Evolutionary conservation across 2,329 filamentous ascomycete species (phyloP), one percentile per base, ranked within the genome.

Genomic region (Pseudopithomyces maydicus): DNA sequence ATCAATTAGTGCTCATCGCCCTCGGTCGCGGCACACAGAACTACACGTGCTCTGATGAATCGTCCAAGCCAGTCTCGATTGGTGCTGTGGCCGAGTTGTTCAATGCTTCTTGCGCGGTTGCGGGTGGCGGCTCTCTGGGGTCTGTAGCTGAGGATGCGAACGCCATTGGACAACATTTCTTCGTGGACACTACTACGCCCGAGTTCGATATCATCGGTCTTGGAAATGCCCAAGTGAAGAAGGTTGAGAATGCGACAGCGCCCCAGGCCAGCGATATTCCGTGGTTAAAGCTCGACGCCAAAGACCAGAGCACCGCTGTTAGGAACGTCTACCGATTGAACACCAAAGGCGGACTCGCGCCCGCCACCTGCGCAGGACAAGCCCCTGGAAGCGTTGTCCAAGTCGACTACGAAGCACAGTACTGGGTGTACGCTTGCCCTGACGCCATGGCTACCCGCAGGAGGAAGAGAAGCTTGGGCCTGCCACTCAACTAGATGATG

Each of bases 401-500:
- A 59, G 85, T 97, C n/a, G 81, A 91, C 68, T 97, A 98, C 77
- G 81, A 90, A 43, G 88, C 93, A 39, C 85, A 94, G 83, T 97
- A 91, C 64, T 88, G 84, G 89, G 87, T 82, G 48, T 85, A 76
- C 57, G 75, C 61, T 10, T 67, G 49, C 22, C 29, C 32, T 6
- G 49, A 52, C 14, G 56, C 49, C 2, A 26, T 58, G 35, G 56
- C 56, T 39, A 42, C 52, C 4, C 49, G 52, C 29, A 52, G 38
- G 44, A 39, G 23, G 44, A 58, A 46, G 52, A 55, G 56, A 29
- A 55, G 56, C 32, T 20, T 58, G 22, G 50, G 29, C 19, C 29
- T 41, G 20, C 55, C 39, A 10, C 39, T 57, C 23, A 48, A 35
- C 43, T 57, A 51, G 36, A 20, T 32, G 22, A 17, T 20, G 10